Base-by-base conservation (phyloP, 805 yeast genomes). In the Cyberlindnera saturnus region DNA sequence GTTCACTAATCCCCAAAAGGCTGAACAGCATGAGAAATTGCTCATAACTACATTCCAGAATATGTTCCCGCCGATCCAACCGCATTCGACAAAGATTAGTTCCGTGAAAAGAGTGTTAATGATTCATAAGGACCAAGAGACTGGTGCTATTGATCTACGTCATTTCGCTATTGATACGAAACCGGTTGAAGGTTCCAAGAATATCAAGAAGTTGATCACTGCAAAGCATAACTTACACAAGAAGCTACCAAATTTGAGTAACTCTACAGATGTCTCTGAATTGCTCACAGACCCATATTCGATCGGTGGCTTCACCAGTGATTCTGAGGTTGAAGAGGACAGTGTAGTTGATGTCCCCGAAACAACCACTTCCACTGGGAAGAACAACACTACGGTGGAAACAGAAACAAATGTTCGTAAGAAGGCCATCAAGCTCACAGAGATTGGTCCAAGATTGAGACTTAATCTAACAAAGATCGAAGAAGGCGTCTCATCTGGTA, bases 51-150 rank as follows among this genome's bases (percentile, higher is more conserved):
- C 89, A 69, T 87, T 93, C 67, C 99, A 93, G 66, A 89, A 88
- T 66, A 80, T 93, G 79, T 87, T 91, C 63, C 99, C 99, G 6
- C 87, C 99, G 17, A 82, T 93, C 51, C 83, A 88, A 46, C 97
- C 96, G 3, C 87, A 87, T 51, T 66, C 70, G 44, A 85, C 95
- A 16, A 81, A 81, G 51, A 82, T 93, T 30, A 68, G 70, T 37
- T 69, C 84, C 1, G 89, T 93, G 42, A 83, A 80, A 56, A 75
- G 99, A 57, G 98, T 93, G 17, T 68, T 93, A 55, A 74, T 93
- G 77, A 67, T 93, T 43, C 82, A 84, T 61, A 85, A 81, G 57
- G 84, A 81, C 57, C 69, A 74, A 28, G 80, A 76, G 45, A 77
- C 87, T 3, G 90, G 85, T 6, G 73, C 72, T 31, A 82, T 93